Base-by-base conservation (phyloP, 1,139 yeast species). In the Suhomyces kunorum region DNA sequence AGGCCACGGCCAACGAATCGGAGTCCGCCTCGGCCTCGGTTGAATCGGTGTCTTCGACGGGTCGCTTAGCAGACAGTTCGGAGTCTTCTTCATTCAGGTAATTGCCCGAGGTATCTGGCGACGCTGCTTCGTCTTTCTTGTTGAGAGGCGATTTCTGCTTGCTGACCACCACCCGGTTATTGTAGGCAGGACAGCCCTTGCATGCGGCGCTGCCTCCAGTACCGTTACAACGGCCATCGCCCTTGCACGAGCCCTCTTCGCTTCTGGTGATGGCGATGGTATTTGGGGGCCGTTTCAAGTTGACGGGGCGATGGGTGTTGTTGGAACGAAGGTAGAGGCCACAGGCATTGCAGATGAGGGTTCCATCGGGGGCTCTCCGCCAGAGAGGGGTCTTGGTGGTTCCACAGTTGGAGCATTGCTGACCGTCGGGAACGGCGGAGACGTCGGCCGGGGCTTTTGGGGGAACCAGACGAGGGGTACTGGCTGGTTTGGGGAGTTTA, bases 191-290 rank as follows among this genome's bases (percentile, higher is more conserved):
- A 56, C 95, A 87, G 4, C 90, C 89, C 48, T 81, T 74, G 58
- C 95, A 87, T 2, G 88, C 88, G 4, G 75, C 75, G 2, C 89
- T 66, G 1, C 95, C 95, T 4, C 95, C 95, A 1, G 92, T 86
- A 2, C 95, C 95, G 54, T 86, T 86, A 60, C 95, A 87, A 47
- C 81, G 73, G 5, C 95, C 95, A 53, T 84, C 87, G 8, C 95
- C 95, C 43, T 82, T 80, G 55, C 95, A 87, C 4, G 86, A 75
- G 0, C 95, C 95, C 26, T 63, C 66, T 20, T 66, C 66, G 18
- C 52, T 56, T 25, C 66, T 61, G 6, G 63, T 59, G 8, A 81
- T 63, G 2, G 74, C 58, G 1, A 80, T 75, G 14, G 80, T 71
- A 48, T 75, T 75, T 4, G 88, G 87, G 1, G 86, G 84, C 44